These are phyloP conservation scores for Sphagnum tenellum DNA, from an alignment of 225 moss, liverwort and hornwort genomes.

Conservation along the genomic window DNA sequence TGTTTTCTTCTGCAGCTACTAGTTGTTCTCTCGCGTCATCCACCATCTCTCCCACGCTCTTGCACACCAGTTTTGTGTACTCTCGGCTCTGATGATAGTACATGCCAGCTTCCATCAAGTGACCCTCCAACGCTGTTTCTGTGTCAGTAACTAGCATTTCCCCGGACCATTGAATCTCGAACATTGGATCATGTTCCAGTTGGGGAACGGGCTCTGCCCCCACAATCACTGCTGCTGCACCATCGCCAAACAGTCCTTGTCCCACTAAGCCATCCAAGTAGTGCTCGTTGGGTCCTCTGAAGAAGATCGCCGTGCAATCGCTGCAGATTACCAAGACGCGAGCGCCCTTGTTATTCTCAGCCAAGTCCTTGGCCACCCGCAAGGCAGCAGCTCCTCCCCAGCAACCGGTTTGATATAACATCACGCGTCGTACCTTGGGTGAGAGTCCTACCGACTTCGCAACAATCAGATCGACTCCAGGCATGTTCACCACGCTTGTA, in stretches of 20 bases:
- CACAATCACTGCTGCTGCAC: conserved; percentile 27
- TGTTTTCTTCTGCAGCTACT: too few species aligned
- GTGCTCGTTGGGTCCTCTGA: conserved; percentile 36
- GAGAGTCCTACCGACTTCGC: conserved; percentile 24
- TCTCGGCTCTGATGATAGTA: conserved; percentile 39
- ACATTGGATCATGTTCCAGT: conserved; percentile 21
- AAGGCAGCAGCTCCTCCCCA: conserved; percentile 22
- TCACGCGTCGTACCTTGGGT: conserved; percentile 30
- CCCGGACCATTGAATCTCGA: conserved; percentile 37
- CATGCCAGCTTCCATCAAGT: conserved; percentile 37
- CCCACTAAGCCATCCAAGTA: conserved; percentile 36
- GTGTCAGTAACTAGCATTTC: conserved; percentile 33
- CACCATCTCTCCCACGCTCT: conserved; percentile 24
- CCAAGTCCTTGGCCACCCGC: conserved; percentile 29
- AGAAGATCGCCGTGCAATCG: conserved; percentile 31
- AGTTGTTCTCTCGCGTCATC: conserved; percentile 9
- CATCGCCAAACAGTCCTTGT: conserved; percentile 15
- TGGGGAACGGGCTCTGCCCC: conserved; percentile 23
- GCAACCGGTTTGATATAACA: conserved; percentile 33
- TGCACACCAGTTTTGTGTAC: conserved; percentile 26
- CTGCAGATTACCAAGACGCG: conserved; percentile 27
- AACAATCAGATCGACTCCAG: conserved; percentile 26
- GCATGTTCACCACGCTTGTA: conserved; percentile 38
- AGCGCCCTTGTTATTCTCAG: conserved; percentile 34
- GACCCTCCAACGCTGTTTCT: conserved; percentile 38